Base-by-base conservation (phyloP, 106 monocot species). In the Narthecium ossifragum region DNA sequence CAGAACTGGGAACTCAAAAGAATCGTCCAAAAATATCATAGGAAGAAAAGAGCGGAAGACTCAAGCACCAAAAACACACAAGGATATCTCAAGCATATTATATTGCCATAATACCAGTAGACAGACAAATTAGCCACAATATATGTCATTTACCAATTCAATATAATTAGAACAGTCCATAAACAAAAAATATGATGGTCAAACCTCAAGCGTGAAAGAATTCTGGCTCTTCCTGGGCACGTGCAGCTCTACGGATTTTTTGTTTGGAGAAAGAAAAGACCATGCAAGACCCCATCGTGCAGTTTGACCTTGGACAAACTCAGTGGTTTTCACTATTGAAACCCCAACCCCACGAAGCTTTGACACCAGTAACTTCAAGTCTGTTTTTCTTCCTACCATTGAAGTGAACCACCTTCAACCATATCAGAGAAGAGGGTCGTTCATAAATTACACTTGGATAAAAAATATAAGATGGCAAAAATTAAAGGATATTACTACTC, bases 281-380 rank as follows among this genome's bases (percentile, higher is more conserved):
- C 98, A 98, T 34, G 91, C 90, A 65, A 98, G 84, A 14, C 98
- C 98, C 98, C 98, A 98, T 57, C 91, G 71, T 67, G 84, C 75
- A 61, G 98, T 98, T 18, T 70, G 73, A 66, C 98, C 98, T 72
- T 98, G 98, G 26, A 88, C 90, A 75, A 98, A 98, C 27, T 98
- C 98, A 24, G 98, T 98, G 31, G 91, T 98, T 67, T 85, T 91
- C 26, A 98, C 84, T 23, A 98, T 54, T 27, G 98, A 79, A 7
- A 74, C 96, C 10, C 87, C 74, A 65, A 64, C 72, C 40, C 82
- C 81, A 41, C 77, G 78, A 61, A 91, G 84, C 69, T 88, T 98
- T 55, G 87, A 86, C 6, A 79, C 63, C 34, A 98, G 56, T 31
- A 72, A 34, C 51, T 91, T 91, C 52, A 98, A 69, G 66, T 85